phyloP scores from a whole-genome alignment of 2,329 filamentous ascomycete genomes.

The Aspergillus viridinutans region DNA sequence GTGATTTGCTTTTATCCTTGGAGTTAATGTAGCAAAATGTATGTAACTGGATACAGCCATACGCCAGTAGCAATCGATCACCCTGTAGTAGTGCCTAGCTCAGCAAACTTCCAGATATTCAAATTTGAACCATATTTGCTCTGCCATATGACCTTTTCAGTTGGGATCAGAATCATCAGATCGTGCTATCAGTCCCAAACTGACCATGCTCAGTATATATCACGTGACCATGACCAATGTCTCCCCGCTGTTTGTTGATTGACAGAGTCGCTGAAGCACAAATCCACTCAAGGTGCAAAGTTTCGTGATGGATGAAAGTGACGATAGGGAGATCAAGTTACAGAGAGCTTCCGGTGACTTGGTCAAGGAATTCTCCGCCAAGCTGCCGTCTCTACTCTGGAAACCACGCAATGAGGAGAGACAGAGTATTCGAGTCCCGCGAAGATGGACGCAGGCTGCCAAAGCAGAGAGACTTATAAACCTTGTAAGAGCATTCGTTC shows the following conservation, averaged over 20 bases:
- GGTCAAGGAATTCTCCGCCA: conserved; percentile 39
- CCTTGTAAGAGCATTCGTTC: conserved; percentile 31
- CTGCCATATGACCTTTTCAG: not conserved
- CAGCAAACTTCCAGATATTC: not conserved
- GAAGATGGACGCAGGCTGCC: conserved; percentile 35
- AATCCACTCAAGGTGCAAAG: not conserved
- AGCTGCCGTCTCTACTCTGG: conserved; percentile 42
- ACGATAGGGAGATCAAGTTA: conserved; percentile 44
- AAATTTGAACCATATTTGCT: not conserved
- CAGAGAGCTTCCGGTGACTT: conserved; percentile 45
- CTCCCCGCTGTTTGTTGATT: conserved; percentile 16
- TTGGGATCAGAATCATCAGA: not conserved
- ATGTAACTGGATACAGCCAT: not conserved
- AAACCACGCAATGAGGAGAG: conserved; percentile 24
- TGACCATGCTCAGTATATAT: not conserved
- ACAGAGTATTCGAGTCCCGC: conserved; percentile 25
- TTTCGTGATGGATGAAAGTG: conserved; percentile 41
- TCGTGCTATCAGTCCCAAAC: not conserved
- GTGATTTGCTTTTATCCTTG: not conserved
- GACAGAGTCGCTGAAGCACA: conserved; percentile 3
- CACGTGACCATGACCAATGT: not conserved
- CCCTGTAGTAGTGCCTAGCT: not conserved
- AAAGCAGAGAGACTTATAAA: conserved; percentile 38
- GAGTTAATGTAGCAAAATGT: not conserved
- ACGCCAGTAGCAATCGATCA: not conserved